phyloP scores from a whole-genome alignment of 495 filamentous ascomycete genomes.

The Clavariopsis aquatica region DNA sequence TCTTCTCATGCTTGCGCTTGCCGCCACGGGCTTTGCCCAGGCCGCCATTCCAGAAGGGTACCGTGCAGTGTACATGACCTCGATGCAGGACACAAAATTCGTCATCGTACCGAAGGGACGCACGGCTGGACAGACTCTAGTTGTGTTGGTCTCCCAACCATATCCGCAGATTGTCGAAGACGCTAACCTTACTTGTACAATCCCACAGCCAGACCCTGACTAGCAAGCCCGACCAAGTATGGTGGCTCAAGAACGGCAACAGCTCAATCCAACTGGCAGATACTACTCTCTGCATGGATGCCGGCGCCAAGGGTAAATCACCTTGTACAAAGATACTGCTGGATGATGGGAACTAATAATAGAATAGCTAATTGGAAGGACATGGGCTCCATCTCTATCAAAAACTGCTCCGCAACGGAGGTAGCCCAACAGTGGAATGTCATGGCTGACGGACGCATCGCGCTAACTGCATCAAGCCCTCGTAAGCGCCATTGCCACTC shows the following conservation, averaged over 20 bases:
- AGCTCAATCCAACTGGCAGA: constrained; percentile 48
- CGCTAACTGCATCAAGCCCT: constrained; percentile 48
- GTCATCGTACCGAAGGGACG: constrained; percentile 50
- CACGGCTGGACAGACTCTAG: constrained; percentile 45
- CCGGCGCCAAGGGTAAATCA: constrained; percentile 52
- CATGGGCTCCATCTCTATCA: constrained; percentile 51
- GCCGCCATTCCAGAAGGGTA: constrained; percentile 47
- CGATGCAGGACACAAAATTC: constrained; percentile 54
- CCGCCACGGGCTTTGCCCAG: constrained; percentile 51
- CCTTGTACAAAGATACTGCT: not conserved
- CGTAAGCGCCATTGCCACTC: constrained; percentile 43
- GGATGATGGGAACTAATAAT: constrained; percentile 1
- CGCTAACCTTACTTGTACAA: not conserved
- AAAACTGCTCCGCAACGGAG: constrained; percentile 48
- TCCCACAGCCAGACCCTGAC: constrained; percentile 46
- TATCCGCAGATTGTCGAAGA: not conserved
- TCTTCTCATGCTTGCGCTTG: constrained; percentile 48
- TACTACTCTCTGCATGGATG: constrained; percentile 54
- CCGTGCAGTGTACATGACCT: constrained; percentile 53
- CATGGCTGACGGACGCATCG: constrained; percentile 54
- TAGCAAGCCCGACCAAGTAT: constrained; percentile 51
- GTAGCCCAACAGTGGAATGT: constrained; percentile 51
- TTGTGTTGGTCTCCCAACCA: constrained; percentile 46
- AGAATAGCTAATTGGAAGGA: constrained; percentile 54
- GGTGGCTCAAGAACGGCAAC: constrained; percentile 50